phyloP scores from a whole-genome alignment of 2,329 filamentous ascomycete species.

The Ophiocordyceps unilateralis region DNA sequence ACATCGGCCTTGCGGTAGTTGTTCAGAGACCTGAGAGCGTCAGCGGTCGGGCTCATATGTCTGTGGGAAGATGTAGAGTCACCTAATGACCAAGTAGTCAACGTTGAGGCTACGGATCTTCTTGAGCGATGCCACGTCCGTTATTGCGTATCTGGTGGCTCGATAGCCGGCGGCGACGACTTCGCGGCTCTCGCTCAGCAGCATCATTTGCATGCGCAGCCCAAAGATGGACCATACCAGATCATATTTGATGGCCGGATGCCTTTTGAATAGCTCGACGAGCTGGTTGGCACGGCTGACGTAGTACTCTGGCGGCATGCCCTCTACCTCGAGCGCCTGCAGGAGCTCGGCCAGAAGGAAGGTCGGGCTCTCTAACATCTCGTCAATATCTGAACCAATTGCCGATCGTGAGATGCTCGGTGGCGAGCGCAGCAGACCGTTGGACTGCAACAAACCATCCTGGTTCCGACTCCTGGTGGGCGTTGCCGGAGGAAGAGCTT shows the following conservation, averaged over 20 bases:
- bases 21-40: conserved; percentile 48
- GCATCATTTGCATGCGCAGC: conserved; percentile 82
- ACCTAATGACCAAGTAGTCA: conserved; percentile 68
- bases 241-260: conserved; percentile 91
- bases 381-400: conserved; percentile 45
- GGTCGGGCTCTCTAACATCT: conserved; percentile 70
- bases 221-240: conserved; percentile 93
- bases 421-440: conserved; percentile 33
- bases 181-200: conserved; percentile 87
- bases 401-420: conserved; percentile 37
- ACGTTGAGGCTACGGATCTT: conserved; percentile 80
- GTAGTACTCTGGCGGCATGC: conserved; percentile 86
- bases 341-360: conserved; percentile 81
- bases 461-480: conserved; percentile 33
- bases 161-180: conserved; percentile 90
- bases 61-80: neutral
- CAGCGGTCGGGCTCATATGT: conserved; percentile 1
- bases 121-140: conserved; percentile 73
- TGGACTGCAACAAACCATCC: conserved; percentile 27
- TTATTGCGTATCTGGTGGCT: conserved; percentile 85
- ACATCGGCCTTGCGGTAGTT: conserved; percentile 96
- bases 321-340: conserved; percentile 73
- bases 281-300: conserved; percentile 81
- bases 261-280: conserved; percentile 88
- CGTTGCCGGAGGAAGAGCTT: conserved; percentile 27